Evolutionary conservation across 176 grass and related monocot species (phyloP).

Genomic region (Themeda triandra): DNA sequence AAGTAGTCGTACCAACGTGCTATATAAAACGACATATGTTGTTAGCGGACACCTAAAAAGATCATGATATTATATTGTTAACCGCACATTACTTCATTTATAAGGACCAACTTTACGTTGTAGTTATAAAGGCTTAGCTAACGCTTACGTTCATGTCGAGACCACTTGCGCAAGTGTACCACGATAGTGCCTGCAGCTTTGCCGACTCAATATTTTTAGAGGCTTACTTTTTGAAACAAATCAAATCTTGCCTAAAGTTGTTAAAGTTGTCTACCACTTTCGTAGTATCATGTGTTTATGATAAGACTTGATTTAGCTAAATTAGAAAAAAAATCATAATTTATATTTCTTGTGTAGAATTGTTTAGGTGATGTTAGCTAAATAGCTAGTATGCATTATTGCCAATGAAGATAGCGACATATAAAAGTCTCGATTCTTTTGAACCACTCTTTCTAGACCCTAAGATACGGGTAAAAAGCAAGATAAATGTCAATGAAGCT

Average conservation of each 20-base stretch:
- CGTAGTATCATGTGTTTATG: background rate
- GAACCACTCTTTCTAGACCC: background rate
- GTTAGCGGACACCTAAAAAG: rapidly evolving
- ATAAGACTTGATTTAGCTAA: background rate
- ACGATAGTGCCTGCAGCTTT: background rate
- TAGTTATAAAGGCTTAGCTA: background rate
- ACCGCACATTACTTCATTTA: background rate
- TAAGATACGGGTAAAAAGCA: background rate
- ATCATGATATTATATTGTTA: rapidly evolving
- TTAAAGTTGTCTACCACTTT: background rate
- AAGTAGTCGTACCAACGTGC: background rate
- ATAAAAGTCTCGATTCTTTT: background rate
- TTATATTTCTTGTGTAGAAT: background rate
- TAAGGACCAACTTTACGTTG: background rate
- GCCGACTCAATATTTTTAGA: background rate
- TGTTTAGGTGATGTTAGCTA: background rate
- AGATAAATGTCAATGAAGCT: background rate
- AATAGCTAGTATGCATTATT: background rate
- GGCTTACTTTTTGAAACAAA: background rate
- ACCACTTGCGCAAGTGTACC: rapidly evolving
- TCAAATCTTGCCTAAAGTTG: background rate
- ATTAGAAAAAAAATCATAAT: too few relatives aligned
- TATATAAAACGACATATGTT: background rate
- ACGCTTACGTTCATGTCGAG: background rate
- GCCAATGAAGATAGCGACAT: background rate